These are phyloP conservation scores for Rhododendron ovatum DNA, from an alignment of 148 eudicot species.

Conservation along the genomic window DNA sequence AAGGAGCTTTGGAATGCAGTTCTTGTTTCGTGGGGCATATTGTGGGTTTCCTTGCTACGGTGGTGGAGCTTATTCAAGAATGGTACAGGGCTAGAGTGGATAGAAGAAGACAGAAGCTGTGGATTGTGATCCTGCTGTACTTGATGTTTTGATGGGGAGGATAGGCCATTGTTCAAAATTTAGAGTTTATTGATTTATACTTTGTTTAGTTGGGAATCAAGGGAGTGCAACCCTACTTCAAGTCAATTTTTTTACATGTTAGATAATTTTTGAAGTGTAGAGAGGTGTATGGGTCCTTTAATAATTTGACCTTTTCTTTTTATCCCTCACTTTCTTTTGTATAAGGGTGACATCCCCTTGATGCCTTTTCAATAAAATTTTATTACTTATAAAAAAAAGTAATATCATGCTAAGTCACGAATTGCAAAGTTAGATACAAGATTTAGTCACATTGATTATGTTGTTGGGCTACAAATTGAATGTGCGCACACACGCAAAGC, in stretches of 20 bases:
- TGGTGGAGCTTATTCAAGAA: not conserved
- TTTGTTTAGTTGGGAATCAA: not conserved
- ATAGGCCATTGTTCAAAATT: not conserved
- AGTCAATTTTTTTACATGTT: not conserved
- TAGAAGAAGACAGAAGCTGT: not conserved
- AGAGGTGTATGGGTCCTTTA: not conserved
- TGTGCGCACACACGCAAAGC: not conserved
- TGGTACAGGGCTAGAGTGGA: not conserved
- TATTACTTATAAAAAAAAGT: not conserved
- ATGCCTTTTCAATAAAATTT: too few relatives aligned
- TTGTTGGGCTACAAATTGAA: not conserved
- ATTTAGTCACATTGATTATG: not conserved
- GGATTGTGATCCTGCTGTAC: not conserved
- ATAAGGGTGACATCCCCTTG: too few relatives aligned
- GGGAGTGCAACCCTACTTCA: not conserved
- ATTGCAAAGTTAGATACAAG: not conserved
- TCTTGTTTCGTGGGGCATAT: not conserved
- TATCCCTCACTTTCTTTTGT: too few relatives aligned
- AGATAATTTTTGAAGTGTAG: not conserved
- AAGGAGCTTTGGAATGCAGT: too few relatives aligned
- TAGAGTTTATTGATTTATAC: too few relatives aligned
- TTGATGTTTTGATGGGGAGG: not conserved
- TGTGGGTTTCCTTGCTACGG: not conserved
- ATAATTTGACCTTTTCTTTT: too few relatives aligned
- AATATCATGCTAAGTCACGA: not conserved